These are phyloP conservation scores for Blastocystis sp. DNA, from an alignment of 352 stramenopile genomes.

Conservation along the genomic window DNA sequence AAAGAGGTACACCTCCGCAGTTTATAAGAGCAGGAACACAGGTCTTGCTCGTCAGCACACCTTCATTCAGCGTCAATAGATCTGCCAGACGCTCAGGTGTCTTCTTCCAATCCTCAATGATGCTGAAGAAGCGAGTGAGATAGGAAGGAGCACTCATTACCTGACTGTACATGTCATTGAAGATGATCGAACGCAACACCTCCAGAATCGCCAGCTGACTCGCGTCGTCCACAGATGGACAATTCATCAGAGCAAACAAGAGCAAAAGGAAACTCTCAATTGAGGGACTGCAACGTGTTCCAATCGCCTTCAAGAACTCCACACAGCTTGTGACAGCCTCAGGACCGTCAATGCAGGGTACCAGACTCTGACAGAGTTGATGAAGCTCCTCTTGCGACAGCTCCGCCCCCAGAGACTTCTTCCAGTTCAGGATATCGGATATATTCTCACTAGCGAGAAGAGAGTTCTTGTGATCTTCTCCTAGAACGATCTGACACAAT, in stretches of 20 bases:
- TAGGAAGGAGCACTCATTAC: slow-evolving; percentile 22
- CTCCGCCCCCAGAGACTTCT: slow-evolving; percentile 35
- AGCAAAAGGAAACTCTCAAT: slow-evolving; percentile 66
- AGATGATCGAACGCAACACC: slow-evolving; percentile 51
- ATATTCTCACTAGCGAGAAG: slow-evolving; percentile 24
- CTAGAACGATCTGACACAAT: slow-evolving; percentile 32
- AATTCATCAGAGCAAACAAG: slow-evolving; percentile 44
- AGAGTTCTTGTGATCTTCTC: slow-evolving; percentile 12
- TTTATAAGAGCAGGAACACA: slow-evolving; percentile 32
- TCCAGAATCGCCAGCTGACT: slow-evolving; percentile 55
- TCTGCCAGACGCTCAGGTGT: slow-evolving; percentile 28
- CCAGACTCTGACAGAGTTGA: slow-evolving; percentile 25
- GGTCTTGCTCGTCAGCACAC: slow-evolving; percentile 47
- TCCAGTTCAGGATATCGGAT: slow-evolving; percentile 16
- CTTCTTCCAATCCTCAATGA: slow-evolving; percentile 49
- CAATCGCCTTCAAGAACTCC: slow-evolving; percentile 56
- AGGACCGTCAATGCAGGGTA: background rate
- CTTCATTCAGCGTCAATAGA: slow-evolving; percentile 33
- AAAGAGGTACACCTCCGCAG: slow-evolving; percentile 47
- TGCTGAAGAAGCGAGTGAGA: slow-evolving; percentile 30
- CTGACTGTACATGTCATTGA: slow-evolving; percentile 59
- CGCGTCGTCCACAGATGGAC: background rate
- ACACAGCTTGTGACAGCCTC: background rate
- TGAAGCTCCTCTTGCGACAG: slow-evolving; percentile 24
- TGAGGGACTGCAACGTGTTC: slow-evolving; percentile 18